Base-by-base conservation (phyloP, 805 yeast genomes). In the Ascoidea rubescens region DNA sequence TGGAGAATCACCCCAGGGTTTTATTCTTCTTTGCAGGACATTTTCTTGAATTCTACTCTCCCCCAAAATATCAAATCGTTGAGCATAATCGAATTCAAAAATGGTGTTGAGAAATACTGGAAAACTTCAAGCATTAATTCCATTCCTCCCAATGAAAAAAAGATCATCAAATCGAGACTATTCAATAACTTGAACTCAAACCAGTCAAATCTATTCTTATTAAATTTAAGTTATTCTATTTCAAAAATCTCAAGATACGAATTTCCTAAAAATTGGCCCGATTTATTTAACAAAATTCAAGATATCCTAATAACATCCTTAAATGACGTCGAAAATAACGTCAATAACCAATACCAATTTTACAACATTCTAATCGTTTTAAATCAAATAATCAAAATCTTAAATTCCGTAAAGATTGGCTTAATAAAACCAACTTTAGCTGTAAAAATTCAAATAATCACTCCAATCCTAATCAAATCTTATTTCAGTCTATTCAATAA, bases 181-280 rank as follows among this genome's bases (percentile, higher is more conserved):
- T 84, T 88, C 57, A 55, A 56, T 32, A 70, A 73, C 32, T 62
- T 79, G 48, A 62, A 87, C 14, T 37, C 43, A 12, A 76, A 74
- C 55, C 95, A 87, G 61, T 79, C 82, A 50, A 87, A 87, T 59
- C 93, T 82, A 61, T 71, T 91, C 54, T 69, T 84, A 33, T 75
- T 84, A 33, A 98, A 93, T 67, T 85, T 87, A 63, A 95, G 97
- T 0, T 84, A 86, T 57, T 82, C 95, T 0, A 71, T 86, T 5
- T 82, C 95, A 0, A 72, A 82, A 54, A 84, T 93, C 31, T 84
- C 86, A 31, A 69, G 97, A 50, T 71, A 79, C 53, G 99, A 93
- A 60, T 93, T 87, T 62, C 97, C 98, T 0, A 64, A 69, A 1
- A 89, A 83, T 48, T 93, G 97, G 97, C 89, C 95, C 0, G 65